Evolutionary conservation across 106 monocot genomes (phyloP).

Genomic region (Posidonia australis): DNA sequence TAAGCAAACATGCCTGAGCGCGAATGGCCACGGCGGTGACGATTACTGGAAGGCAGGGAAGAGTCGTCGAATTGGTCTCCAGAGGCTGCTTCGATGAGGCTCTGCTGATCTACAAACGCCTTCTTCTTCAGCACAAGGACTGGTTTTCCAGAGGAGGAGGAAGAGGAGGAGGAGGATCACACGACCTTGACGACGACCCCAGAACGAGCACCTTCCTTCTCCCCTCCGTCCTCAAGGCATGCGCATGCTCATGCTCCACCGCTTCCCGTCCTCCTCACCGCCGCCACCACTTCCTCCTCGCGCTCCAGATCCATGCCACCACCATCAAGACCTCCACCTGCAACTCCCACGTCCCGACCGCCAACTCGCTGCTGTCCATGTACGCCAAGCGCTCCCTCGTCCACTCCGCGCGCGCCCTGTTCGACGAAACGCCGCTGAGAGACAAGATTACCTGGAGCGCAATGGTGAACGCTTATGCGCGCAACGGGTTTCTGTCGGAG

Average conservation of each 20-base stretch:
- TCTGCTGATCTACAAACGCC: neutral
- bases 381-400: neutral
- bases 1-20: no score
- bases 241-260: neutral
- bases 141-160: no score
- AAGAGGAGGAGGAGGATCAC: no score
- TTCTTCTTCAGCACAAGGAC: neutral
- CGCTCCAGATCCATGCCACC: neutral
- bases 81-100: neutral
- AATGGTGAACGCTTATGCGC: neutral
- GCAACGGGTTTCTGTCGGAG: neutral
- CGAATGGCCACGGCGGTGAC: no score
- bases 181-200: neutral
- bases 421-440: neutral
- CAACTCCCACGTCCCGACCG: neutral
- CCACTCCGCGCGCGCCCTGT: neutral
- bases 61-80: neutral
- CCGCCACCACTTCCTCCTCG: neutral
- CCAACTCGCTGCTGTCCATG: neutral
- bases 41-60: neutral
- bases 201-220: neutral
- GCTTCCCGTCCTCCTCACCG: no score
- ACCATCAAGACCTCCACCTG: neutral
- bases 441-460: neutral
- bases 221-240: conserved; percentile 2